Conservation (phyloP, 306 rosid genomes). For the Begonia fuchsioides region DNA sequence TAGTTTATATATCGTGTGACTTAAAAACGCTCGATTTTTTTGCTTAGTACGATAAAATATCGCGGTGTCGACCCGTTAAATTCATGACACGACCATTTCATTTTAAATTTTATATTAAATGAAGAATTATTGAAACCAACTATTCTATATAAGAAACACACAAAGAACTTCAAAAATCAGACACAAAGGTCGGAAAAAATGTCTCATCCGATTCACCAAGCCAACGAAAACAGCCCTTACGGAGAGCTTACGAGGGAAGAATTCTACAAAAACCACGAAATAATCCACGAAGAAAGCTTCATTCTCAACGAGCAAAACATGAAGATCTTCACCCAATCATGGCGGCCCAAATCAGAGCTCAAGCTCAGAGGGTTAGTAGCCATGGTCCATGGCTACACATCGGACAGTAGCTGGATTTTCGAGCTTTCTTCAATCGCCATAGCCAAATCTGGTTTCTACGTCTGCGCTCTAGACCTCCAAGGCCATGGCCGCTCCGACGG, state of each 20-base stretch:
- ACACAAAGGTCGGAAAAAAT: background rate
- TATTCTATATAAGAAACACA: background rate
- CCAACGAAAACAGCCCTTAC: constrained; percentile 10
- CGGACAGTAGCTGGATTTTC: constrained; percentile 8
- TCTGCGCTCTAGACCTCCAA: constrained; percentile 9
- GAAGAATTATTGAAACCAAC: background rate
- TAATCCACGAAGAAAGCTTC: constrained; percentile 5
- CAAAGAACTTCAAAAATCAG: background rate
- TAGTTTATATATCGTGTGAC: too few relatives aligned
- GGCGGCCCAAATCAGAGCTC: constrained; percentile 1
- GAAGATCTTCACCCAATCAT: constrained; percentile 13
- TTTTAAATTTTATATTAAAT: too few relatives aligned
- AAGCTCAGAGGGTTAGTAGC: constrained; percentile 9
- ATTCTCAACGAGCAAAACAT: constrained; percentile 5
- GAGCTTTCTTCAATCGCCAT: constrained; percentile 9
- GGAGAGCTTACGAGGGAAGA: constrained; percentile 6
- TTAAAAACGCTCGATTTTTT: too few relatives aligned
- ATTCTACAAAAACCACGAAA: constrained; percentile 4
- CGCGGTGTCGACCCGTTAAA: too few relatives aligned
- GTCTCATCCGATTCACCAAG: constrained; percentile 11
- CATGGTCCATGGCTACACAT: constrained; percentile 13
- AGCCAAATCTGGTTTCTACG: constrained; percentile 8
- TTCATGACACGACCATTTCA: too few relatives aligned
- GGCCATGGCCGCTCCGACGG: constrained; percentile 13
- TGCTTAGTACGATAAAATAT: too few relatives aligned